Evolutionary conservation across 805 yeast species (phyloP), one percentile per base, ranked within the genome.

Genomic region (Candida tibetensis): DNA sequence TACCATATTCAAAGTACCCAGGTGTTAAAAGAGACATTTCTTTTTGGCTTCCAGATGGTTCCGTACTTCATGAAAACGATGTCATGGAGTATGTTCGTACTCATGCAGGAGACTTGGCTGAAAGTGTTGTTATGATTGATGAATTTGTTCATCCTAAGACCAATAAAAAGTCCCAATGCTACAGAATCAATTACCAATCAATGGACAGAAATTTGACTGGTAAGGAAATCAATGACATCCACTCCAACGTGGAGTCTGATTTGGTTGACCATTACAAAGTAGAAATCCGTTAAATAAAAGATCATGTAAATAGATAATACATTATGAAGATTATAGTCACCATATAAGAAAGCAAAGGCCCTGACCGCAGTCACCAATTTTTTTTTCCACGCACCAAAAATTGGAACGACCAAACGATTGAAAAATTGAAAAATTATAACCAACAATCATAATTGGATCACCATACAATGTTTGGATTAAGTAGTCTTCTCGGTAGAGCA

Each of bases 181-280:
- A 87, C 72, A 72, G 99, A 49, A 76, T 93, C 42, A 83, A 84
- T 56, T 93, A 88, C 64, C 98, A 93, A 65, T 85, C 96, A 1
- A 90, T 93, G 97, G 97, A 91, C 52, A 77, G 96, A 52, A 84
- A 85, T 41, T 69, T 93, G 49, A 87, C 95, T 17, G 88, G 85
- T 56, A 82, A 77, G 2, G 98, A 93, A 58, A 75, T 93, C 38
- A 91, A 91, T 55, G 69, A 53, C 1, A 65, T 88, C 33, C 95
- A 93, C 55, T 74, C 75, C 2, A 58, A 66, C 28, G 85, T 91
- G 17, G 79, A 86, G 45, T 49, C 58, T 1, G 74, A 73, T n/a
- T 69, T 93, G 47, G 66, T 62, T 14, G 55, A 67, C 4, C 65
- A 57, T 31, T 82, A 72, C 51, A 66, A 69, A 2, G 81, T 89